These are phyloP conservation scores for Penicillium freii DNA, from an alignment of 2,329 filamentous ascomycete species.

Conservation along the genomic window DNA sequence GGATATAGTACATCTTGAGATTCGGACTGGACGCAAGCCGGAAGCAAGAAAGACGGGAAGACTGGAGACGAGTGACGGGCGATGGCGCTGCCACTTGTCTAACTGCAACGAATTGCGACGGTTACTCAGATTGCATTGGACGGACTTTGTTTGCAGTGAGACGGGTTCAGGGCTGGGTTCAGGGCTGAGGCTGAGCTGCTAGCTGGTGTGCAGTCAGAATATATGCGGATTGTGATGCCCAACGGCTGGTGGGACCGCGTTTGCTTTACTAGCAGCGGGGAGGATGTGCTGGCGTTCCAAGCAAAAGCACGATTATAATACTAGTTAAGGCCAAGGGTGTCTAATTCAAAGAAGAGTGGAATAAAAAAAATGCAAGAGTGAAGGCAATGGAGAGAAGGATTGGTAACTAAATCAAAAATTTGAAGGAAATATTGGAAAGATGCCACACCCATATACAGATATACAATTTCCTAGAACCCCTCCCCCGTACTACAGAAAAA, in stretches of 20 bases:
- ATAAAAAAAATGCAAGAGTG: background rate
- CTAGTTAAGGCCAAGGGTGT: background rate
- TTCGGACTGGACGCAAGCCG: background rate
- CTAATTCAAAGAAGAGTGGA: background rate
- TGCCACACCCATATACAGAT: constrained; percentile 16
- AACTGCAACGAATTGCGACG: background rate
- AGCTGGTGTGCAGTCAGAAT: background rate
- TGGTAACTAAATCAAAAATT: background rate
- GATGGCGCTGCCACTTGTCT: background rate
- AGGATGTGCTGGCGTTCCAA: constrained; percentile 1
- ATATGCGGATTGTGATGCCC: constrained; percentile 22
- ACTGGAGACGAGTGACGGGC: background rate
- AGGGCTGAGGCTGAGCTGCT: constrained; percentile 16
- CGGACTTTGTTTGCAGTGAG: constrained; percentile 12
- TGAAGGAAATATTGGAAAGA: constrained; percentile 8
- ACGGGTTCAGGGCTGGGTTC: constrained; percentile 16
- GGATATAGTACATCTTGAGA: constrained; percentile 50
- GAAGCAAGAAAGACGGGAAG: background rate
- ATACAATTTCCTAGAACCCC: constrained; percentile 14
- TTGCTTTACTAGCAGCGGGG: background rate
- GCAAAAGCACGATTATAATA: background rate
- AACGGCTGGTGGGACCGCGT: constrained; percentile 8
- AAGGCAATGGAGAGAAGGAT: background rate
- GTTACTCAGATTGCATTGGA: constrained; percentile 24
- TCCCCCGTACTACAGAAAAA: constrained; percentile 14